Percentiles rank a stretch among this genome's conserved stretches.
Conservation (phyloP, 768 basidiomycete genomes). For the Russula emetica region DNA sequence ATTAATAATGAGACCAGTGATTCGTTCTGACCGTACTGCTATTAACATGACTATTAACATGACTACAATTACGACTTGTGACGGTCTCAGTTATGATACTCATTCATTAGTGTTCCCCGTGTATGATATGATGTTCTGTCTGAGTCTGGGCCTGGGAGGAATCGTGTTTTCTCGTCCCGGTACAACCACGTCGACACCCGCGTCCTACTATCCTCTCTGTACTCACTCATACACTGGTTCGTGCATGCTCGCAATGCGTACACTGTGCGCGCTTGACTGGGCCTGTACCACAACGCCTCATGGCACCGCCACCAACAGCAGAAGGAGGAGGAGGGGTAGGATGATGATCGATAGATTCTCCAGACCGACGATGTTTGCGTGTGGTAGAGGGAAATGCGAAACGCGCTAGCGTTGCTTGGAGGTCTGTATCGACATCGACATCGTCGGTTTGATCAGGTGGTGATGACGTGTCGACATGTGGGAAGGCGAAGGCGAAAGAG, state of each 20-base stretch:
- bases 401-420: conserved; percentile 14
- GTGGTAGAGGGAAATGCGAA: conserved; percentile 16
- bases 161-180: not conserved
- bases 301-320: not conserved
- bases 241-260: conserved; percentile 13
- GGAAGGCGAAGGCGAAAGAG: not conserved
- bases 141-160: no score
- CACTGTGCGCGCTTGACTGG: not conserved
- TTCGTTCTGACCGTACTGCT: not conserved
- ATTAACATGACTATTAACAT: no score
- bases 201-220: not conserved
- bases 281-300: not conserved
- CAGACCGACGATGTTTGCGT: conserved; percentile 13
- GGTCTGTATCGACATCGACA: not conserved
- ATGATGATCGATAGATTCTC: conserved; percentile 1
- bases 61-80: not conserved
- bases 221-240: not conserved
- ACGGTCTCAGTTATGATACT: not conserved
- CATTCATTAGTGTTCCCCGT: not conserved
- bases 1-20: no score
- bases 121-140: not conserved
- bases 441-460: not conserved
- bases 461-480: not conserved
- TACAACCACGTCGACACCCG: not conserved
- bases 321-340: not conserved